phyloP scores from a whole-genome alignment of 129 eudicot species.

The Ambrosia trifida region DNA sequence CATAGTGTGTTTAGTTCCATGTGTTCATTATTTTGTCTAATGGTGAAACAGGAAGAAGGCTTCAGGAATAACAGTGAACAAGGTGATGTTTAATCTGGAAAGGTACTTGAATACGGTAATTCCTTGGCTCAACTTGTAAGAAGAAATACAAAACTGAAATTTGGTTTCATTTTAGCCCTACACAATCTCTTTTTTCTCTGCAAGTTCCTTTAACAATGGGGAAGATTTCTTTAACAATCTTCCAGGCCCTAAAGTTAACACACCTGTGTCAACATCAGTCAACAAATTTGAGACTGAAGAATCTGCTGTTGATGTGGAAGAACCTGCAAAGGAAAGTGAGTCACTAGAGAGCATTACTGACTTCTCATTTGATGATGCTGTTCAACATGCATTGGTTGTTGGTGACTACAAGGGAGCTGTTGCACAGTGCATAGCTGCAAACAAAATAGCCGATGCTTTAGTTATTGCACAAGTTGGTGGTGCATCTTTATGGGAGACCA shows the following conservation, averaged over 20 bases:
- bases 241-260: slow-evolving; percentile 87
- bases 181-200: too few relatives aligned
- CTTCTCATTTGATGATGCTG: slow-evolving; percentile 74
- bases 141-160: too few relatives aligned
- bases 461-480: slow-evolving; percentile 96
- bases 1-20: neutral
- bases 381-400: slow-evolving; percentile 91
- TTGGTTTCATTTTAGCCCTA: too few relatives aligned
- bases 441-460: slow-evolving; percentile 91
- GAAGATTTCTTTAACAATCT: slow-evolving; percentile 95
- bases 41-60: slow-evolving; percentile 54
- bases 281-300: slow-evolving; percentile 45
- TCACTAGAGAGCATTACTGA: slow-evolving; percentile 60
- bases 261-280: slow-evolving; percentile 63
- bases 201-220: too few relatives aligned
- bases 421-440: slow-evolving; percentile 77
- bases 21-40: neutral
- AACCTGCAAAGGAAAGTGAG: slow-evolving; percentile 42
- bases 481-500: slow-evolving; percentile 79
- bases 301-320: slow-evolving; percentile 41
- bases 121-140: too few relatives aligned
- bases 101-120: too few relatives aligned
- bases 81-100: slow-evolving; percentile 37
- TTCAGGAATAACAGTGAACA: slow-evolving; percentile 43
- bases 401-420: slow-evolving; percentile 96